Evolutionary conservation across 108 stramenopile genomes (phyloP).

Genomic region (Licmophora abbreviata): DNA sequence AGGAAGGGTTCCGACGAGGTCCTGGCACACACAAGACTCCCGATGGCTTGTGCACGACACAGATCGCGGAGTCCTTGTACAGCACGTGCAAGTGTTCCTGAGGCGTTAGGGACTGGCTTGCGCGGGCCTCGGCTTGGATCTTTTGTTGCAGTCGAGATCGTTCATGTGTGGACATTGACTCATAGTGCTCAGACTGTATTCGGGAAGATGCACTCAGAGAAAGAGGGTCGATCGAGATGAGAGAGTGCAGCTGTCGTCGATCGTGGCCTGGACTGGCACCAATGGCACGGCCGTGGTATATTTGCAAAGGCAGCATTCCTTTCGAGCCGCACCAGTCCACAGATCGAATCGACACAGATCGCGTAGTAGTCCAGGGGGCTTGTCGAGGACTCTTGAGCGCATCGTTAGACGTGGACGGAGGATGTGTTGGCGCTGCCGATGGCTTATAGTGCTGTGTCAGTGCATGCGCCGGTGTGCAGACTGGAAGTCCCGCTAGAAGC

Average conservation of each 20-base stretch:
- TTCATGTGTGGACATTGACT: constrained; percentile 3
- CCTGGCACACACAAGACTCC: constrained; percentile 65
- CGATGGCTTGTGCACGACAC: constrained; percentile 56
- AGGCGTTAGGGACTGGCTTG: constrained; percentile 14
- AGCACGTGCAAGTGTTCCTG: constrained; percentile 30
- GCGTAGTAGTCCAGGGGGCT: too few species aligned
- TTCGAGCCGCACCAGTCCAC: constrained; percentile 1
- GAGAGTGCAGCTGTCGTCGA: too few species aligned
- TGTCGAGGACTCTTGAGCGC: too few species aligned
- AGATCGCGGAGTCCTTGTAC: constrained; percentile 52
- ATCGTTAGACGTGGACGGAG: too few species aligned
- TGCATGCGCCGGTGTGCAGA: too few species aligned
- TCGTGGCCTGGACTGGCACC: neutral
- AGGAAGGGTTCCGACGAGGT: constrained; percentile 53
- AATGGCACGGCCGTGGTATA: neutral
- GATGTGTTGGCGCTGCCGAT: too few species aligned
- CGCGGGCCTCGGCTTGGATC: constrained; percentile 18
- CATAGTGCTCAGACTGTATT: constrained; percentile 1
- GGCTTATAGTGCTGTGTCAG: too few species aligned
- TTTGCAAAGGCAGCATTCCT: constrained; percentile 4
- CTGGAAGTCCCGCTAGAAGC: too few species aligned
- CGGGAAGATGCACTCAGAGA: too few species aligned
- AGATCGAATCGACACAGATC: neutral
- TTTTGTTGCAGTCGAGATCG: constrained; percentile 13
- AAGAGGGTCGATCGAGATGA: too few species aligned